Base-by-base conservation (phyloP, 768 basidiomycete species). In the Botryobasidium botryosum region DNA sequence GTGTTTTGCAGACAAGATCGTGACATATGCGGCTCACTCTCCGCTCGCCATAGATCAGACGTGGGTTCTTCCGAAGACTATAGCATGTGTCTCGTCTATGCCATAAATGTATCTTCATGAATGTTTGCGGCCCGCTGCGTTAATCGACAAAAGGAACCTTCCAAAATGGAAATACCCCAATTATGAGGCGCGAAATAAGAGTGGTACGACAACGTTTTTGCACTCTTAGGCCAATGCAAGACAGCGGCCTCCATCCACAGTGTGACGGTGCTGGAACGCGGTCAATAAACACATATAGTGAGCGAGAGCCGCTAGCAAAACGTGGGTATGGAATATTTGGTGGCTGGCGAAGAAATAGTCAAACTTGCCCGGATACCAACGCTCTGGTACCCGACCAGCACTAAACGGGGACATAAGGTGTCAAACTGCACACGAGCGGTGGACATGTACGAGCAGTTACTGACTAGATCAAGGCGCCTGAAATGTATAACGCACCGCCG, bases 291-390 rank as follows among this genome's bases (percentile, higher is more conserved):
- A 65, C 28, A 61, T 59, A 61, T 77, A 84, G 52, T 83, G 80
- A 7, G 72, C 64, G 52, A 78, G 59, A 28, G 77, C 80, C 7
- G 79, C 83, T 21, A 76, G 60, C 44, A 86, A 66, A 29, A 91
- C 86, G 54, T 71, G 75, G 49, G 77, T 59, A 57, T 91, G 90
- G 60, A 94, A 91, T 53, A 92, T 80, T 61, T 91, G 84, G 64
- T 92, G 88, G 17, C 81, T 86, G 0, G 81, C 71, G 45, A 77
- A 69, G 54, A 84, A 70, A 54, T 71, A 69, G 62, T 90, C 86
- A 61, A 88, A 88, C 51, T 61, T 71, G 29, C 86, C 85, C 4
- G 84, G 84, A 5, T 67, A 63, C 49, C 77, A 62, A 31, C 74
- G 67, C 55, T 91, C 87, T 35, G 86, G 87, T 45, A 86, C 69